Conservation (phyloP, 2,329 filamentous ascomycete species). For the Microthyrium microscopicum region DNA sequence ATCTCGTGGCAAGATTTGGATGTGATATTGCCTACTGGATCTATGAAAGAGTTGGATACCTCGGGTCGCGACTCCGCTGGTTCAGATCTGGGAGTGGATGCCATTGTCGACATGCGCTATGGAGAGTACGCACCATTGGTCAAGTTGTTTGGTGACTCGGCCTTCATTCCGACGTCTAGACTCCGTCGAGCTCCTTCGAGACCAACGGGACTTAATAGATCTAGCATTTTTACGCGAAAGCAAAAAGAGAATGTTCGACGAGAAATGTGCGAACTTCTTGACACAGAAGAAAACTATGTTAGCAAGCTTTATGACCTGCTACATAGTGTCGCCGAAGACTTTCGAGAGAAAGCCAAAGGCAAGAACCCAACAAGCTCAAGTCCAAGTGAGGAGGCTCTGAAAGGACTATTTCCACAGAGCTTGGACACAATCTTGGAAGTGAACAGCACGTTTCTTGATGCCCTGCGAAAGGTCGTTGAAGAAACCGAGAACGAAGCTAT, state of each 20-base stretch:
- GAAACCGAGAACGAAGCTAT: constrained; percentile 68
- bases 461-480: constrained; percentile 61
- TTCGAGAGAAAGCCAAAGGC: constrained; percentile 50
- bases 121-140: constrained; percentile 62
- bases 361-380: constrained; percentile 45
- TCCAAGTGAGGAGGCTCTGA: constrained; percentile 54
- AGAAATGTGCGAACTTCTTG: constrained; percentile 77
- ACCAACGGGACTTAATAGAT: constrained; percentile 62
- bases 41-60: constrained; percentile 34
- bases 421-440: constrained; percentile 65
- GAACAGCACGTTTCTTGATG: constrained; percentile 65
- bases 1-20: constrained; percentile 79
- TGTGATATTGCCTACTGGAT: constrained; percentile 63
- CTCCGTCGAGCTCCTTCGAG: constrained; percentile 75
- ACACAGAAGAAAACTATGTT: constrained; percentile 91
- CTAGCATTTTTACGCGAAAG: constrained; percentile 58
- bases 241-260: constrained; percentile 74
- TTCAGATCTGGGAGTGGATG: constrained; percentile 44
- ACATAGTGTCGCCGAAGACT: constrained; percentile 62
- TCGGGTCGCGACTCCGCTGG: constrained; percentile 36
- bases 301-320: constrained; percentile 73
- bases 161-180: constrained; percentile 75
- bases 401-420: constrained; percentile 64
- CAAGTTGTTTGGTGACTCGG: constrained; percentile 62
- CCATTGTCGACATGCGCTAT: constrained; percentile 54